Evolutionary conservation across 768 basidiomycete genomes (phyloP).

Genomic region (Lyophyllum semitale): DNA sequence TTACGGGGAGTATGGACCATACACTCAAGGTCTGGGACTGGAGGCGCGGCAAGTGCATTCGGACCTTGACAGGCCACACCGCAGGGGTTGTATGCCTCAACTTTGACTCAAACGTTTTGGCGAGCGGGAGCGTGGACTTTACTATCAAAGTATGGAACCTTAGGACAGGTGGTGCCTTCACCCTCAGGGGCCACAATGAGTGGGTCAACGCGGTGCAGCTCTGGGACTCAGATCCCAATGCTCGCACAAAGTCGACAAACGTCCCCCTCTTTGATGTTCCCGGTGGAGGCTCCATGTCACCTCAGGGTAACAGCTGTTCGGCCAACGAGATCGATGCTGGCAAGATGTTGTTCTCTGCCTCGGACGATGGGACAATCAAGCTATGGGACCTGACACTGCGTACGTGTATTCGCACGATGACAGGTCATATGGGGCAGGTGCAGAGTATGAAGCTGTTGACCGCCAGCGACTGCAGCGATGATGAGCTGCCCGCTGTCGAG

Average conservation of each 20-base stretch:
- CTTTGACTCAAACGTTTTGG: slow-evolving; percentile 90
- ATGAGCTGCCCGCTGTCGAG: slow-evolving; percentile 10
- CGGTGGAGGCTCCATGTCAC: slow-evolving; percentile 18
- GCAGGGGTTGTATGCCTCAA: slow-evolving; percentile 90
- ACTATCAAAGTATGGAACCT: slow-evolving; percentile 97
- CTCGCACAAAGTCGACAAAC: slow-evolving; percentile 29
- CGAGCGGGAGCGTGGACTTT: slow-evolving; percentile 91
- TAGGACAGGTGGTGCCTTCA: slow-evolving; percentile 88
- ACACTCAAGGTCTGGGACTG: slow-evolving; percentile 97
- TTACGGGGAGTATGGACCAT: slow-evolving; percentile 95
- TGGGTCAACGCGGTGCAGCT: slow-evolving; percentile 96
- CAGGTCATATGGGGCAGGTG: slow-evolving; percentile 92
- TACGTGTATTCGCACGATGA: slow-evolving; percentile 80
- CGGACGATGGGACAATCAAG: slow-evolving; percentile 91
- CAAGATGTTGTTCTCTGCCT: slow-evolving; percentile 97
- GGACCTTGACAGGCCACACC: slow-evolving; percentile 87
- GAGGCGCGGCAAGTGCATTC: slow-evolving; percentile 85
- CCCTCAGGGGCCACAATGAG: slow-evolving; percentile 88
- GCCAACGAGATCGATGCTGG: slow-evolving; percentile 68
- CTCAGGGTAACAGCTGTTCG: slow-evolving; percentile 26
- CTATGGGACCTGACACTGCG: slow-evolving; percentile 89
- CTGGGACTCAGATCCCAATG: slow-evolving; percentile 69
- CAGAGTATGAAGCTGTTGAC: slow-evolving; percentile 85
- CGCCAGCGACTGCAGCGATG: slow-evolving; percentile 54
- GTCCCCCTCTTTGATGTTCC: slow-evolving; percentile 38